Evolutionary conservation across 2,329 filamentous ascomycete genomes (phyloP).

Genomic region (Dissoconium aciculare): DNA sequence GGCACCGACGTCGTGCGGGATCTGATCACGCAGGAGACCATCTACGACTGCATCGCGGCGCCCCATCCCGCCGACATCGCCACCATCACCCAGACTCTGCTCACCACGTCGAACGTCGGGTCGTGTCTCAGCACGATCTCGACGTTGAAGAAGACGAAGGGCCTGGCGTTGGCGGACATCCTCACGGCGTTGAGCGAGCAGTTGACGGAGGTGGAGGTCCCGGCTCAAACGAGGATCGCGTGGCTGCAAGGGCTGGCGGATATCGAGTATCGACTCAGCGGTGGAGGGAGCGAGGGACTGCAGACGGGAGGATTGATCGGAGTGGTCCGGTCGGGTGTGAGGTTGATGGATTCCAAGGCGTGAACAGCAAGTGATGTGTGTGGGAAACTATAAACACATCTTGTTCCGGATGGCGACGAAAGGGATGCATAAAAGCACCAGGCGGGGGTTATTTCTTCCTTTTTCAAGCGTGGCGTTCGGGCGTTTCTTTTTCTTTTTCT

Average conservation of each 20-base stretch:
- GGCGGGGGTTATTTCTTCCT: too few species aligned
- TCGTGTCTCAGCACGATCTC: slow-evolving; percentile 81
- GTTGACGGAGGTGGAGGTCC: slow-evolving; percentile 67
- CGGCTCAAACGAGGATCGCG: slow-evolving; percentile 68
- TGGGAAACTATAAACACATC: too few species aligned
- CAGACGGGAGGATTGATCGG: slow-evolving; percentile 91
- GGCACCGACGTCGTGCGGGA: slow-evolving; percentile 56
- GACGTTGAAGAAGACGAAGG: slow-evolving; percentile 69
- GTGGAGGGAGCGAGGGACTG: slow-evolving; percentile 71
- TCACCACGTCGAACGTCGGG: slow-evolving; percentile 74
- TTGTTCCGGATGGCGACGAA: too few species aligned
- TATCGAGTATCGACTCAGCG: slow-evolving; percentile 79
- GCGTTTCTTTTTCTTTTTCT: too few species aligned
- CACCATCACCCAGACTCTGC: slow-evolving; percentile 68
- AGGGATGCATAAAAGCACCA: too few species aligned
- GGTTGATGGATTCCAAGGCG: slow-evolving; percentile 42
- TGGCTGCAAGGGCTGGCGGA: slow-evolving; percentile 88
- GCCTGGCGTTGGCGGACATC: slow-evolving; percentile 84
- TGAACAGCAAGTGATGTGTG: too few species aligned
- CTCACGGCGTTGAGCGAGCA: slow-evolving; percentile 75
- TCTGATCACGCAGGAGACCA: slow-evolving; percentile 76
- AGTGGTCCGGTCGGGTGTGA: slow-evolving; percentile 72
- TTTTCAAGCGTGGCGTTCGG: too few species aligned
- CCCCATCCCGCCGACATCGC: slow-evolving; percentile 80
- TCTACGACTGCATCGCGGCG: slow-evolving; percentile 94